Conservation (phyloP, 345 rosid genomes). For the Dipteronia sinensis region DNA sequence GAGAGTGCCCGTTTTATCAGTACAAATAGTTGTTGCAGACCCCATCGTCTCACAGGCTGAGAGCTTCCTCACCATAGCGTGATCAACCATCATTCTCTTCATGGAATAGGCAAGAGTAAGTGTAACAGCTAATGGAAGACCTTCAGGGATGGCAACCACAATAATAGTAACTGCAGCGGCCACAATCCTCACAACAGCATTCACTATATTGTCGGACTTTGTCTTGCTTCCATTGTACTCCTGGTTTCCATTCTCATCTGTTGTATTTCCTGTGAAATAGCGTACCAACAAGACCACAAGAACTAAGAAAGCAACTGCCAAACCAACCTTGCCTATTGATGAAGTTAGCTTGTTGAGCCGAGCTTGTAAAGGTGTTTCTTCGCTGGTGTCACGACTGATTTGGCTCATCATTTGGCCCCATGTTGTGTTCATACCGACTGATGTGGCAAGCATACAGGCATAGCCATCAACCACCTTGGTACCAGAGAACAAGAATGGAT, state of each 20-base stretch:
- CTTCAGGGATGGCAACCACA: slow-evolving; percentile 89
- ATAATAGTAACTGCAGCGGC: slow-evolving; percentile 79
- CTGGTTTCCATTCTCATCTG: slow-evolving; percentile 48
- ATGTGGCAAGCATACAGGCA: slow-evolving; percentile 61
- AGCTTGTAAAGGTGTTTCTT: slow-evolving; percentile 68
- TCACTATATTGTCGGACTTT: slow-evolving; percentile 44
- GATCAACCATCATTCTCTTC: slow-evolving; percentile 81
- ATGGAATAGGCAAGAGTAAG: slow-evolving; percentile 77
- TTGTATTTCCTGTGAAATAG: slow-evolving; percentile 69
- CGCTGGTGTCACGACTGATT: slow-evolving; percentile 38
- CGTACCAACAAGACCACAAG: slow-evolving; percentile 60
- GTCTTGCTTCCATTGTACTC: slow-evolving; percentile 52
- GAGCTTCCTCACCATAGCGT: slow-evolving; percentile 83
- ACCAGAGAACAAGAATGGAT: slow-evolving; percentile 66
- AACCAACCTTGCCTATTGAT: slow-evolving; percentile 59
- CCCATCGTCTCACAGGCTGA: slow-evolving; percentile 91
- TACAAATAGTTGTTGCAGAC: slow-evolving; percentile 75
- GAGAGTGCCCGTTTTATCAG: slow-evolving; percentile 84
- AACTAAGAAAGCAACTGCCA: slow-evolving; percentile 65
- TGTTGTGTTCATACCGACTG: slow-evolving; percentile 70
- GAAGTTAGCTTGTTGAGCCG: slow-evolving; percentile 72
- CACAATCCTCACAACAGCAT: slow-evolving; percentile 61
- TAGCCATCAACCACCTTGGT: slow-evolving; percentile 58
- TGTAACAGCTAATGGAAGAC: slow-evolving; percentile 79
- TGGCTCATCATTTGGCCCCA: slow-evolving; percentile 87